Evolutionary conservation across 1,284 basidiomycete species (phyloP), one percentile per base, ranked within the genome.

Genomic region (Tetrapyrgos nigripes): DNA sequence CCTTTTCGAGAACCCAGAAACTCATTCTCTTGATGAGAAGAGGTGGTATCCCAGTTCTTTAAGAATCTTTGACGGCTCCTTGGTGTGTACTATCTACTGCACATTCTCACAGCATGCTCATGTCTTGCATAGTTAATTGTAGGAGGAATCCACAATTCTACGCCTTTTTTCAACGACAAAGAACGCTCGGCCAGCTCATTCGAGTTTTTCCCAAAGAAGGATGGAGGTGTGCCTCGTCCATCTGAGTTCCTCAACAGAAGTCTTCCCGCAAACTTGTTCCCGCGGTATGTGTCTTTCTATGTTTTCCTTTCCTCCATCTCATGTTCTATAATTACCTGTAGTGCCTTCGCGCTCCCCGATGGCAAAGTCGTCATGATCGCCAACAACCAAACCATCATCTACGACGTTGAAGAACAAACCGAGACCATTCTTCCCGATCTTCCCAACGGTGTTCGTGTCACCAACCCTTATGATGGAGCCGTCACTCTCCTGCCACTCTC

Each of bases 401-500:
- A 83, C 57, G 74, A 78, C 54, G 74, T 82, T 61, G 76, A 79
- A 53, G 73, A 70, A 59, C 70, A 77, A 50, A 77, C 72, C 1
- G 79, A 59, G 49, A 58, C 53, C 24, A 11, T 27, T 35, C 57
- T 62, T 17, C 60, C 60, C 10, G 44, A 47, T 3, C 26, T 62
- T 21, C 60, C 57, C 14, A 62, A 62, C 29, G 50, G 57, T 44
- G 57, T 61, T 29, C 48, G 53, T n/a, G 72, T 80, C 8, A 77
- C 75, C 1, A 81, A 84, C 62, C 82, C 83, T 1, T 76, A 79
- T 57, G 76, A 78, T 29, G 81, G 79, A 11, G 78, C 79, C 6
- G 77, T 75, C 0, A 75, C 78, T 27, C 73, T 85, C 8, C 76
- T 85, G 3, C 83, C 83, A 0, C 72, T 85, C 10, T 79, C 77